phyloP scores from a whole-genome alignment of 768 basidiomycete species.

The Hypholoma sublateritium region DNA sequence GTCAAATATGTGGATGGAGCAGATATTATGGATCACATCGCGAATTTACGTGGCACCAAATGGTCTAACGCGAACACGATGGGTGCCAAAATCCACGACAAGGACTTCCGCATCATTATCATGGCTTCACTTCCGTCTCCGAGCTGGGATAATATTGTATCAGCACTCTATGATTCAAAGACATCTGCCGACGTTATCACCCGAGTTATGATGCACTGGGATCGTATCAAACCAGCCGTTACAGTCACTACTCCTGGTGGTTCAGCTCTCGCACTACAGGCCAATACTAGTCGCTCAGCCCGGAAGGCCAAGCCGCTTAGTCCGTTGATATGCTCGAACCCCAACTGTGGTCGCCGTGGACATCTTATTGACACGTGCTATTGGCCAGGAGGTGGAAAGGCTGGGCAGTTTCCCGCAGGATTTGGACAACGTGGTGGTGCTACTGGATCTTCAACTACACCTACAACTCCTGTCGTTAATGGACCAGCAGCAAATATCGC shows the following conservation, averaged over 20 bases:
- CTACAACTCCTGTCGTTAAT: not conserved
- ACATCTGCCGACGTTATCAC: slow-evolving; percentile 13
- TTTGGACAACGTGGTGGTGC: not conserved
- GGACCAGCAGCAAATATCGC: not conserved
- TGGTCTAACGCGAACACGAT: not conserved
- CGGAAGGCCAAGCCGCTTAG: not conserved
- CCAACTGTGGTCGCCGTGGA: slow-evolving; percentile 20
- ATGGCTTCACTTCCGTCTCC: slow-evolving; percentile 16
- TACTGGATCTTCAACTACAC: not conserved
- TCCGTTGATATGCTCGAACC: slow-evolving; percentile 12
- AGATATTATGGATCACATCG: not conserved
- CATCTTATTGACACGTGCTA: slow-evolving; percentile 30
- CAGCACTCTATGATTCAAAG: slow-evolving; percentile 10
- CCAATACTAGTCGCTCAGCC: not conserved
- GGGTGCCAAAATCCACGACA: slow-evolving; percentile 9
- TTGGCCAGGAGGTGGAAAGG: slow-evolving; percentile 33
- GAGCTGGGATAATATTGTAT: slow-evolving; percentile 18
- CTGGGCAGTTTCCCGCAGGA: slow-evolving; percentile 29
- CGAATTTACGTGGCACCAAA: not conserved
- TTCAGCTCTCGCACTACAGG: not conserved
- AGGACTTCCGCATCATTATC: slow-evolving; percentile 17
- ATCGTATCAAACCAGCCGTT: not conserved
- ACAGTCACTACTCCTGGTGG: not conserved
- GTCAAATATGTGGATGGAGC: not conserved
- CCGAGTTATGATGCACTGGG: slow-evolving; percentile 2